Percentiles rank a stretch among this genome's conserved stretches.
phyloP scores from a whole-genome alignment of 352 stramenopile species.

The Phytophthora pluvialis region DNA sequence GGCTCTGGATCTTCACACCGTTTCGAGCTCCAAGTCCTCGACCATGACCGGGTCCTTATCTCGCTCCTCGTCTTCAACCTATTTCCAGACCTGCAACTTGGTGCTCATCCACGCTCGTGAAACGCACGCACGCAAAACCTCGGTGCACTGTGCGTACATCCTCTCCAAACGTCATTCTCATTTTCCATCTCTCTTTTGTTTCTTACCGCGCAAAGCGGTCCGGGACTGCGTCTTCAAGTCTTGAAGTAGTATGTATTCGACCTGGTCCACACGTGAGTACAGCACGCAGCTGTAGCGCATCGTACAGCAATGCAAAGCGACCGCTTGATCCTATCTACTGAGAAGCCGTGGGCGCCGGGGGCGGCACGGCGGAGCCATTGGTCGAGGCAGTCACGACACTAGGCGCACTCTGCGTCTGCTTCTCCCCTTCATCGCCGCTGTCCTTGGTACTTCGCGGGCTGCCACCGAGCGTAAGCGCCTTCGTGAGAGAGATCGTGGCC shows the following conservation, averaged over 20 bases:
- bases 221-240: constrained; percentile 28
- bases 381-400: constrained; percentile 1
- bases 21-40: constrained; percentile 8
- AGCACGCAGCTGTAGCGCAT: constrained; percentile 8
- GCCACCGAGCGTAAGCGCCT: constrained; percentile 53
- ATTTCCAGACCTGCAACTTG: constrained; percentile 21
- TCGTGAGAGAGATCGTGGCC: constrained; percentile 80
- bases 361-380: constrained; percentile 16
- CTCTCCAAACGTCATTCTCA: constrained; percentile 13
- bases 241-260: constrained; percentile 38
- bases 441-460: constrained; percentile 39
- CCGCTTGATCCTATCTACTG: constrained; percentile 36
- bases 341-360: constrained; percentile 31
- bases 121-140: background rate
- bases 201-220: constrained; percentile 26
- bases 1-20: no score
- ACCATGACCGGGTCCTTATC: constrained; percentile 8
- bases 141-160: no score
- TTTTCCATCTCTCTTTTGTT: constrained; percentile 17
- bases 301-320: constrained; percentile 14
- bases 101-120: constrained; percentile 1
- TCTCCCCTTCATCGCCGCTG: constrained; percentile 34
- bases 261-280: constrained; percentile 12
- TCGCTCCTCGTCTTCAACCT: constrained; percentile 18
- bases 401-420: constrained; percentile 18